Evolutionary conservation across 164 flowering plant species (phyloP).

Genomic region (Litsea cubeba): DNA sequence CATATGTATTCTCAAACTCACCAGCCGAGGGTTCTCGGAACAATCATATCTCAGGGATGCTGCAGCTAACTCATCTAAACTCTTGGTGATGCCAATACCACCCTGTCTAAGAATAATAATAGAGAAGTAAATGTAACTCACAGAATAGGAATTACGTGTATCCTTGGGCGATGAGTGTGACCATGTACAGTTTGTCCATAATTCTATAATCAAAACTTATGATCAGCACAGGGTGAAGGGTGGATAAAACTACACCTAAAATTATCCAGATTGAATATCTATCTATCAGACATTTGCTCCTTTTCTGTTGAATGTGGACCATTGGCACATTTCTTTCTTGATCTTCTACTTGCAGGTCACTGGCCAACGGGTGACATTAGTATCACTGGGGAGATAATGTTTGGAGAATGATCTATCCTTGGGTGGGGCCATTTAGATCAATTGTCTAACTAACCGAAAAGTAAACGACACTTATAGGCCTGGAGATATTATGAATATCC

Average conservation of each 20-base stretch:
- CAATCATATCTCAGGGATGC: slow-evolving; percentile 55
- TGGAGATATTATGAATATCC: not conserved
- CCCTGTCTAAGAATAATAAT: slow-evolving; percentile 46
- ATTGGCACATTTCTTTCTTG: too few relatives aligned
- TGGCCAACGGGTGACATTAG: not conserved
- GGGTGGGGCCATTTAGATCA: not conserved
- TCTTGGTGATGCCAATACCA: slow-evolving; percentile 70
- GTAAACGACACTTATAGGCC: not conserved
- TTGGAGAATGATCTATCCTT: not conserved
- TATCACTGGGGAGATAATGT: not conserved
- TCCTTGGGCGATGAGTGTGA: not conserved
- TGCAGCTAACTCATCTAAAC: slow-evolving; percentile 81
- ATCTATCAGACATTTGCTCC: not conserved
- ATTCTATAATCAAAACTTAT: not conserved
- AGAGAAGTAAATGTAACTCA: not conserved
- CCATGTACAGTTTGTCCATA: not conserved
- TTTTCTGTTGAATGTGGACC: not conserved
- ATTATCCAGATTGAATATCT: not conserved
- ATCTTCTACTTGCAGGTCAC: not conserved
- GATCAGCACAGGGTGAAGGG: not conserved
- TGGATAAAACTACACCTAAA: not conserved
- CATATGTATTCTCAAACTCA: slow-evolving; percentile 31
- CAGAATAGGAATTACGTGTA: not conserved
- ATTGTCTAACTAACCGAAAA: not conserved
- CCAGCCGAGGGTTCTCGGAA: slow-evolving; percentile 82